Conservation (phyloP, 129 eudicot genomes). For the Saposhnikovia divaricata region DNA sequence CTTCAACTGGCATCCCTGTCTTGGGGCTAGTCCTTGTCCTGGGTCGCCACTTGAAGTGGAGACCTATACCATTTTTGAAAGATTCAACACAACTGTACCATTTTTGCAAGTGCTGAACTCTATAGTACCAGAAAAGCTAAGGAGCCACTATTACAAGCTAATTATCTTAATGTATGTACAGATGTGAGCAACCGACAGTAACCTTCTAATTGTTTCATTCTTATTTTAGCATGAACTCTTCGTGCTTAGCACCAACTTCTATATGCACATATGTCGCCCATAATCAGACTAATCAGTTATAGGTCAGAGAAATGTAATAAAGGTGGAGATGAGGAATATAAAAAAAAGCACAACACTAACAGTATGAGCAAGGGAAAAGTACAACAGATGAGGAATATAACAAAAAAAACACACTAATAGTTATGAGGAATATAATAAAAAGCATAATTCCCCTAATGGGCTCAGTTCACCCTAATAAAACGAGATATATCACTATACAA, state of each 20-base stretch:
- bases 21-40: too few relatives aligned
- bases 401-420: too few relatives aligned
- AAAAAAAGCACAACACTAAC: not conserved
- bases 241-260: not conserved
- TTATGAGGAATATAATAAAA: too few relatives aligned
- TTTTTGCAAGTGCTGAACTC: too few relatives aligned
- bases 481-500: not conserved
- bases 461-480: not conserved
- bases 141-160: too few relatives aligned
- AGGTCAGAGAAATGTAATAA: not conserved
- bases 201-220: not conserved
- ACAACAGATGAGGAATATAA: not conserved
- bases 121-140: too few relatives aligned
- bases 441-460: not conserved
- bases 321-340: not conserved
- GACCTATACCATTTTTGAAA: too few relatives aligned
- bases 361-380: not conserved
- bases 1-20: too few relatives aligned
- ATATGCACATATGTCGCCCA: not conserved
- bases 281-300: not conserved
- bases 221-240: not conserved
- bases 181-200: not conserved
- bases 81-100: too few relatives aligned
- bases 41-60: too few relatives aligned
- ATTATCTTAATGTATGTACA: not conserved